Base-by-base conservation (phyloP, 768 basidiomycete genomes). In the Podaxis sp. region DNA sequence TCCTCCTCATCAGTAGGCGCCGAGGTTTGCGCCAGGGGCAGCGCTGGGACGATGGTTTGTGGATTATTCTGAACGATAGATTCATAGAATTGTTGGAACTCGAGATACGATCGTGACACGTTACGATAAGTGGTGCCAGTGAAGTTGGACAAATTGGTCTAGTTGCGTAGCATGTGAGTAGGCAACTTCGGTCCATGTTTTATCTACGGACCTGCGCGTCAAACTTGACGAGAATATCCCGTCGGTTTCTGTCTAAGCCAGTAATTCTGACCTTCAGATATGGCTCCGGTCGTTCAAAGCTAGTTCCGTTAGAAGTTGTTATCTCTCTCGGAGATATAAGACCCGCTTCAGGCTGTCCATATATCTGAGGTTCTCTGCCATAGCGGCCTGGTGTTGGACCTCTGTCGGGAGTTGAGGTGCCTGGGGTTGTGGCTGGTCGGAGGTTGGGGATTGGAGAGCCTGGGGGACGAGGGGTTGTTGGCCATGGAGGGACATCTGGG, bases 1-100 rank as follows among this genome's bases (percentile, higher is more conserved):
- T 99, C 97, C 75, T 98, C 97, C 76, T 98, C 97, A 70, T 98
- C 97, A 12, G 94, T 95, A 25, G 94, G 90, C 2, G 97, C 97
- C 12, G 96, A 98, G 0, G 96, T 98, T 67, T 96, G 94, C 0
- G 96, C 86, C n/a, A 98, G 82, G 1, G 97, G 97, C 13, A 99
- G 82, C 3, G 97, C 97, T 7, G 97, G 94, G 15, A 98, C 82
- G 68, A 99, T 97, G 27, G 96, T 96, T 71, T 98, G 97, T 0
- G 97, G 97, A 72, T 93, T 96, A 74, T 85, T 94, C 68, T 89
- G 84, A 33, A 94, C 84, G 67, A 96, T 83, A 53, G 95, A 84
- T 53, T 97, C 94, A 68, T 95, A 94, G 74, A 98, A 94, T 65
- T 91, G 86, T 72, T 94, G 91, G 74, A 97, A 98, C 73, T 99